Evolutionary conservation across 2,329 filamentous ascomycete species (phyloP).

Genomic region (Aspergillus puulaauensis): DNA sequence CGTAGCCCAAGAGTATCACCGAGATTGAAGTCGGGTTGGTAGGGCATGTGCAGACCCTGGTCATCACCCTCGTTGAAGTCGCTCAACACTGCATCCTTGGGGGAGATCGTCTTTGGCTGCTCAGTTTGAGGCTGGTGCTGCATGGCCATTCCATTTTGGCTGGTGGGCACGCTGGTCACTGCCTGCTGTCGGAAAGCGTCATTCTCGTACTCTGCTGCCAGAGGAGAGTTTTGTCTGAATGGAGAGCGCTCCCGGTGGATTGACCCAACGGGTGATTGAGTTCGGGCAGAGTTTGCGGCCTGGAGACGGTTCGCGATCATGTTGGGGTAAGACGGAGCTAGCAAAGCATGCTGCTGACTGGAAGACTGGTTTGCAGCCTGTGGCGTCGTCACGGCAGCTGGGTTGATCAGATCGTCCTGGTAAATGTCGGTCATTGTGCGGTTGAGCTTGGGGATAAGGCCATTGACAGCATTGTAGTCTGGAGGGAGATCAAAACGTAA

Average conservation of each 20-base stretch:
- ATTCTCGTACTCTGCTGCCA: constrained; percentile 49
- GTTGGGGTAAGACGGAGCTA: constrained; percentile 57
- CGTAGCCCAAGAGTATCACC: constrained; percentile 38
- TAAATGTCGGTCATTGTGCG: constrained; percentile 84
- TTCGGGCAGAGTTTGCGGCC: constrained; percentile 70
- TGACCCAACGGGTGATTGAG: constrained; percentile 54
- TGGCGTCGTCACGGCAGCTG: constrained; percentile 38
- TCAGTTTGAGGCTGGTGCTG: constrained; percentile 27
- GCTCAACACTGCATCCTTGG: constrained; percentile 79
- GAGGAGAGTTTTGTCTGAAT: constrained; percentile 70
- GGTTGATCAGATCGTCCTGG: constrained; percentile 78
- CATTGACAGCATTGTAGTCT: constrained; percentile 52
- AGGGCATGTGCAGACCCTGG: constrained; percentile 66
- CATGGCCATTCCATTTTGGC: constrained; percentile 32
- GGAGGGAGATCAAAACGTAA: constrained; percentile 61
- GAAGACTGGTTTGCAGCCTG: constrained; percentile 31
- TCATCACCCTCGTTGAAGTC: constrained; percentile 77
- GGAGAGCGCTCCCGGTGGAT: constrained; percentile 71
- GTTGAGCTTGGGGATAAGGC: constrained; percentile 69
- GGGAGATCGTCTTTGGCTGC: constrained; percentile 83
- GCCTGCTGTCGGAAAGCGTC: constrained; percentile 40
- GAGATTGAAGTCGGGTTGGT: constrained; percentile 54
- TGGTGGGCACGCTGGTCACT: constrained; percentile 36
- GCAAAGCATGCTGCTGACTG: constrained; percentile 28
- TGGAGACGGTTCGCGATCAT: constrained; percentile 75